Evolutionary conservation across 108 stramenopile genomes (phyloP), one percentile per base, ranked within the genome.

Genomic region (Skeletonema grethae): DNA sequence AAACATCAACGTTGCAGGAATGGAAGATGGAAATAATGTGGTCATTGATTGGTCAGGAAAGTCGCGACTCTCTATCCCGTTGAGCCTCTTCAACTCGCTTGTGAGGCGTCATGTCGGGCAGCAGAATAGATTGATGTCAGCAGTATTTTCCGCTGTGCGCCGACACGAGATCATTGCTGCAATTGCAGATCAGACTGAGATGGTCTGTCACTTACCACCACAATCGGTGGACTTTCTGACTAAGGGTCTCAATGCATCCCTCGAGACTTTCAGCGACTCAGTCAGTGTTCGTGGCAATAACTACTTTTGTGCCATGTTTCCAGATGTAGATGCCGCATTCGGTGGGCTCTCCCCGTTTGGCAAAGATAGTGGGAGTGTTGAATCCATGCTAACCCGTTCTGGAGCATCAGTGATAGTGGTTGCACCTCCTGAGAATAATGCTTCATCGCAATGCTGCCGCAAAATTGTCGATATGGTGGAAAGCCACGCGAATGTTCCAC

Each of bases 191-290:
- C 85, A 83, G 39, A 92, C 87, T n/a, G 66, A 74, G 18, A 79
- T 92, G 82, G 82, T 90, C 20, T 86, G 68, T 46, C 77, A 81
- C 31, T 63, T 95, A 34, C 73, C 90, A 18, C 57, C 83, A 15
- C 67, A 63, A 22, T 84, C 87, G 5, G 30, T 85, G 48, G 79
- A 80, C 12, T 64, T 50, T 30, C 66, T 91, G 12, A 45, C 76
- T 0, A 61, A 61, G 18, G 75, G 85, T 30, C 69, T 82, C n/a
- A 59, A 55, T 32, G 89, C 88, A 2, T 72, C 67, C 2, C 78
- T 84, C 9, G 88, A 95, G 71, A 77, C 88, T 2, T 88, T 79
- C 78, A 85, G 81, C 18, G 88, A 93, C 70, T 88, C 94, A 4
- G 77, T 93, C 24, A 69, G 71, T 36, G 83, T 80, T 25, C 69